A percentile compares a stretch with the other conserved stretches of the same genome.
These are phyloP conservation scores for Triticum timopheevii DNA, from an alignment of 176 grass and related monocot genomes.

Conservation along the genomic window DNA sequence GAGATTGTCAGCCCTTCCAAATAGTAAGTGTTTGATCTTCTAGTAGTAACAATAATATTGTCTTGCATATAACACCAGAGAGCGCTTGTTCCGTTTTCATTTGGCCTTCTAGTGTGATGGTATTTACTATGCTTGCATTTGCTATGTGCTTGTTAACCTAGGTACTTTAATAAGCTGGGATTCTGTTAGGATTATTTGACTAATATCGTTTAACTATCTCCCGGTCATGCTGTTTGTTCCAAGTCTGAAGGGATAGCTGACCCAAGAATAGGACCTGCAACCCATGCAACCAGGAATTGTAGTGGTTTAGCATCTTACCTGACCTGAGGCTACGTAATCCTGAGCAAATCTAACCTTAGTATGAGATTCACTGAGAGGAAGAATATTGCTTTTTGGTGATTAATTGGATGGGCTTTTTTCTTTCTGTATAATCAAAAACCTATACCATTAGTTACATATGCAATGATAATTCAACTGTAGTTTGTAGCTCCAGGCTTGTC, in stretches of 20 bases:
- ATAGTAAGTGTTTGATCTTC: background rate
- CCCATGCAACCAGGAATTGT: background rate
- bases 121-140: constrained; percentile 12
- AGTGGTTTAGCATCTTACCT: background rate
- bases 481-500: background rate
- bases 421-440: background rate
- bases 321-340: background rate
- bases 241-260: background rate
- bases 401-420: background rate
- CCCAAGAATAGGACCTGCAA: background rate
- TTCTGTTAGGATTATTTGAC: background rate
- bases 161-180: background rate
- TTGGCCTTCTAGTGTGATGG: background rate
- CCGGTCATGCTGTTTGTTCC: background rate
- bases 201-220: background rate
- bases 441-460: background rate
- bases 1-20: constrained; percentile 11
- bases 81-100: constrained; percentile 18
- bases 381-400: background rate
- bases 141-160: background rate
- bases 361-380: background rate
- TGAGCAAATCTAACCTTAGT: background rate
- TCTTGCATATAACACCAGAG: background rate
- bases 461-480: background rate
- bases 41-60: constrained; percentile 5